Conservation (phyloP, 2,329 filamentous ascomycete species). For the Davidsoniella eucalypti region DNA sequence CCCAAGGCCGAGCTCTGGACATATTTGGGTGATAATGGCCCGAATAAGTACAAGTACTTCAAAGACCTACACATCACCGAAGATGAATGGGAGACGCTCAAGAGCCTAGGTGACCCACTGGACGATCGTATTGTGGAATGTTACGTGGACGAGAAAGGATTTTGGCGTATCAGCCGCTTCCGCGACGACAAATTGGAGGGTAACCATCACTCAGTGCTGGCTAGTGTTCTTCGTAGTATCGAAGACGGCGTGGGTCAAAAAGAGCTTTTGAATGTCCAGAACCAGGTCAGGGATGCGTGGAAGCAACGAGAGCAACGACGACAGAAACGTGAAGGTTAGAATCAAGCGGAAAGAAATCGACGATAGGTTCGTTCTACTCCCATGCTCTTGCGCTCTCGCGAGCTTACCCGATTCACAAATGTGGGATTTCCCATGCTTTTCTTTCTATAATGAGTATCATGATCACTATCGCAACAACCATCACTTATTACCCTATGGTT, state of each 20-base stretch:
- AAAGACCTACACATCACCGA: slow-evolving; percentile 52
- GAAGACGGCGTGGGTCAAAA: slow-evolving; percentile 67
- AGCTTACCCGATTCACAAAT: too few species aligned
- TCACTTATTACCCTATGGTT: too few species aligned
- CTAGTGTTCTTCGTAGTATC: slow-evolving; percentile 81
- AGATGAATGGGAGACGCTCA: slow-evolving; percentile 71
- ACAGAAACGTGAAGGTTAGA: too few species aligned
- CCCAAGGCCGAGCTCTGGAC: slow-evolving; percentile 60
- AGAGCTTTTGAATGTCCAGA: slow-evolving; percentile 56
- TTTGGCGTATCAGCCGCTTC: slow-evolving; percentile 80
- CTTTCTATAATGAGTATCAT: slow-evolving; percentile 6
- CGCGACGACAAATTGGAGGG: slow-evolving; percentile 84
- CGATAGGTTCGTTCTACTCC: too few species aligned
- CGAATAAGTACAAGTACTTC: slow-evolving; percentile 45
- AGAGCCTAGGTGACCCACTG: slow-evolving; percentile 55
- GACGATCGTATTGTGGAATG: slow-evolving; percentile 84
- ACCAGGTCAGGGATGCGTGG: slow-evolving; percentile 62
- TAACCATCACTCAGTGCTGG: slow-evolving; percentile 73
- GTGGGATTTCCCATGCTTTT: neutral
- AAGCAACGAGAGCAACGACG: slow-evolving; percentile 38
- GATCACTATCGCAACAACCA: too few species aligned
- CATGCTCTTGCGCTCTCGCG: too few species aligned
- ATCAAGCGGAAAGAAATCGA: too few species aligned
- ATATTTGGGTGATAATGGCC: slow-evolving; percentile 32
- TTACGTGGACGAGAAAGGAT: slow-evolving; percentile 54